phyloP scores from a whole-genome alignment of 441 rosid species.

The Arabidopsis lyrata region DNA sequence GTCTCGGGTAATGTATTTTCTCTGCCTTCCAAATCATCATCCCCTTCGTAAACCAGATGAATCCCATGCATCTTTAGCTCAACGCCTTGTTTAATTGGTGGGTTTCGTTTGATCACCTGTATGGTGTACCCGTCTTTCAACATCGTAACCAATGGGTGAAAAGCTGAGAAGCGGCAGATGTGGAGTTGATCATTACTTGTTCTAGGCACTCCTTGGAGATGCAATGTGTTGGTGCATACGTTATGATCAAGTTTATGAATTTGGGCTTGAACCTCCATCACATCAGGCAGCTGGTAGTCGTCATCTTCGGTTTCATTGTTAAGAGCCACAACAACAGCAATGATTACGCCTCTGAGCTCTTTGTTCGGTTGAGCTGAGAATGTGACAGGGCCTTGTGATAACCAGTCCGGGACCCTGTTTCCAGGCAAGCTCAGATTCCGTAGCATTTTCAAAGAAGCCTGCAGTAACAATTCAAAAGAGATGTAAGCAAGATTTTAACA shows the following conservation, averaged over 20 bases:
- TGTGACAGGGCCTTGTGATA: slow-evolving; percentile 46
- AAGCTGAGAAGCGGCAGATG: slow-evolving; percentile 54
- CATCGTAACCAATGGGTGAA: slow-evolving; percentile 46
- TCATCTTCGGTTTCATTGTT: slow-evolving; percentile 45
- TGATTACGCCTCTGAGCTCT: slow-evolving; percentile 53
- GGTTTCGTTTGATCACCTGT: slow-evolving; percentile 38
- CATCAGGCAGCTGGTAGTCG: slow-evolving; percentile 41
- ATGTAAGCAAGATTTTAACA: slow-evolving; percentile 7
- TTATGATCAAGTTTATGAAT: slow-evolving; percentile 44
- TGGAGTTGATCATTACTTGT: slow-evolving; percentile 57
- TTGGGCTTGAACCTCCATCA: slow-evolving; percentile 51
- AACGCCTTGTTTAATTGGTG: slow-evolving; percentile 42
- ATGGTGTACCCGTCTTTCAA: slow-evolving; percentile 50
- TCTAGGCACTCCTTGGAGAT: slow-evolving; percentile 57
- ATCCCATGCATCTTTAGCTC: slow-evolving; percentile 56
- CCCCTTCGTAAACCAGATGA: slow-evolving; percentile 55
- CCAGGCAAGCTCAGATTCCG: slow-evolving; percentile 62
- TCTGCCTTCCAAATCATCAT: slow-evolving; percentile 50
- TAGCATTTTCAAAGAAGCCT: slow-evolving; percentile 59
- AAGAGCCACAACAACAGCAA: slow-evolving; percentile 59
- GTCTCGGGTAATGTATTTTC: slow-evolving; percentile 29
- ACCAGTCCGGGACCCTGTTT: slow-evolving; percentile 65
- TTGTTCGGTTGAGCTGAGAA: slow-evolving; percentile 49
- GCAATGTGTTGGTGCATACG: slow-evolving; percentile 34
- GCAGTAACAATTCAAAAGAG: slow-evolving; percentile 21